Evolutionary conservation across 179 eudicot species (phyloP), one percentile per base, ranked within the genome.

Genomic region (Amaranthus tricolor): DNA sequence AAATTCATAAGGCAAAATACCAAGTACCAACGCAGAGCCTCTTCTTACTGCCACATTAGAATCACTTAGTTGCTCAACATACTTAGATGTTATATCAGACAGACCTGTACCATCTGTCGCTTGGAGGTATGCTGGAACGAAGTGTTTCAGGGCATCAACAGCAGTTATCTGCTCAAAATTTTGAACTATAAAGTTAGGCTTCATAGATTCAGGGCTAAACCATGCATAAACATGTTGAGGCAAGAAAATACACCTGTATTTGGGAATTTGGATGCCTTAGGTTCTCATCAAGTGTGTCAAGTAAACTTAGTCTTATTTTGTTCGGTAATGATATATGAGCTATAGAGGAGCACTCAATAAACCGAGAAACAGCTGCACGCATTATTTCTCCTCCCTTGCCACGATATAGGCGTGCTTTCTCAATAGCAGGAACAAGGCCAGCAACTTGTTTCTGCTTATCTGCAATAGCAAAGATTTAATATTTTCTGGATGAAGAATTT

Each of bases 301-400:
- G 92, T 79, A 95, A 85, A 85, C 88, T 89, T 80, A 84, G 76
- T 74, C 84, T 93, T 70, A 74, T 82, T 82, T 91, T 95, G 70
- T 91, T 92, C 43, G 91, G 79, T 76, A 93, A 66, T 65, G 51
- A 64, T 74, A 91, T 64, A 66, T 80, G 85, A 73, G 92, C 88
- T 62, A 75, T 43, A 68, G 99, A 88, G 78, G 88, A 86, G 79
- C 96, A 88, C 76, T 93, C 89, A 79, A 90, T 87, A 71, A 90
- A 89, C 74, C 96, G 92, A 72, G 97, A 95, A 78, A 95, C 99
- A 72, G 98, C 93, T 82, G 92, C 83, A 78, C 98, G 97, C 99
- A 95, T 95, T 60, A 95, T 89, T 83, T 95, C 99, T 85, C 99
- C 98, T 72, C 99, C 99, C 84, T 95, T 95, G 58, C 99, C 99